A percentile compares a stretch with the other conserved stretches of the same genome.
phyloP scores from a whole-genome alignment of 257 asterid genomes.

The Nicotiana paniculata region DNA sequence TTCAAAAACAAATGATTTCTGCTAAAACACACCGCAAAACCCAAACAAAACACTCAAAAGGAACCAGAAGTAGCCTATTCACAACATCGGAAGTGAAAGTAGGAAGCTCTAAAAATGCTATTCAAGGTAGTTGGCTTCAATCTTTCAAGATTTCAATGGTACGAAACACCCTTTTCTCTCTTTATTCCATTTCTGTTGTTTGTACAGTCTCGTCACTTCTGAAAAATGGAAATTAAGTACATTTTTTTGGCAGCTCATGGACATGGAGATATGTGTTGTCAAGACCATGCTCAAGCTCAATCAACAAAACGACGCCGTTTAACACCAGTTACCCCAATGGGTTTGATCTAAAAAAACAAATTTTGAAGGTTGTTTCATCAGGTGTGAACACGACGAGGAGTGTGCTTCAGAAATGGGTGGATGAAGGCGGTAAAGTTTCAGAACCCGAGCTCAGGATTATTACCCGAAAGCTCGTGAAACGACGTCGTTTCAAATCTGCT shows the following conservation, averaged over 20 bases:
- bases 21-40: neutral
- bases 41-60: neutral
- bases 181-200: neutral
- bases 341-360: neutral
- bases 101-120: neutral
- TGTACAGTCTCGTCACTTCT: neutral
- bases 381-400: slow-evolving; percentile 15
- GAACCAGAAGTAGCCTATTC: neutral
- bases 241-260: neutral
- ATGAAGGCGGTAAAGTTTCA: slow-evolving; percentile 23
- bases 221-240: neutral
- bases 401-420: slow-evolving; percentile 30
- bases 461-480: slow-evolving; percentile 14
- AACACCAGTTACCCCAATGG: neutral
- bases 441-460: slow-evolving; percentile 23
- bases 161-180: neutral
- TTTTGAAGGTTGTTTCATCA: slow-evolving; percentile 13
- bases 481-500: slow-evolving; percentile 21
- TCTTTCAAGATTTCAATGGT: neutral
- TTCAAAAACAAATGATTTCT: neutral
- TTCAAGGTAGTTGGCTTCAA: neutral
- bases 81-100: neutral
- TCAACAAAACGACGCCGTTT: neutral
- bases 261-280: neutral
- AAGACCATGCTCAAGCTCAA: neutral